Evolutionary conservation across 2,329 filamentous ascomycete genomes (phyloP).

Genomic region (Curvularia sp.): DNA sequence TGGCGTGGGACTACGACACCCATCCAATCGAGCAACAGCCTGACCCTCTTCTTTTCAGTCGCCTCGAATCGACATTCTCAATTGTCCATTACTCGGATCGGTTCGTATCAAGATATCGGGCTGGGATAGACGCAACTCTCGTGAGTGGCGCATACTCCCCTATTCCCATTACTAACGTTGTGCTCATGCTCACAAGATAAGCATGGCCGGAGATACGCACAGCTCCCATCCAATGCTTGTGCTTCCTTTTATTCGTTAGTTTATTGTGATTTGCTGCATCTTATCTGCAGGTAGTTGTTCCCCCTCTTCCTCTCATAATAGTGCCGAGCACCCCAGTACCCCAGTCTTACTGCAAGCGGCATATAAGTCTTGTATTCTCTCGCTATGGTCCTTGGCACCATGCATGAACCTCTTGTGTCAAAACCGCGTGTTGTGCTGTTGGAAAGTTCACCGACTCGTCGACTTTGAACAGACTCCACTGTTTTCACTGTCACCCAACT

Average conservation of each 20-base stretch:
- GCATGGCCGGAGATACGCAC: not conserved
- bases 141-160: not conserved
- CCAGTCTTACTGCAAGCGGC: slow-evolving; percentile 1
- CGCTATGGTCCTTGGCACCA: not conserved
- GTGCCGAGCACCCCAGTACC: slow-evolving; percentile 3
- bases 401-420: slow-evolving; percentile 16
- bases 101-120: not conserved
- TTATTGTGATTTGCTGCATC: not conserved
- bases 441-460: not conserved
- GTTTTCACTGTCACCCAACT: not conserved
- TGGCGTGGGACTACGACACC: not conserved
- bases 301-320: not conserved
- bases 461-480: not conserved
- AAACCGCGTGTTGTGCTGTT: not conserved
- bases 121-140: not conserved
- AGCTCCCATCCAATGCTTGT: not conserved
- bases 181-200: not conserved
- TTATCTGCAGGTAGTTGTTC: slow-evolving; percentile 6
- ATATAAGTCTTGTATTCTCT: slow-evolving; percentile 15
- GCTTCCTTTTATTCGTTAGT: not conserved
- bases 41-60: not conserved
- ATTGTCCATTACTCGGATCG: not conserved
- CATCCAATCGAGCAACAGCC: not conserved
- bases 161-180: not conserved
- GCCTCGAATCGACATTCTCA: not conserved